Percentiles rank a stretch among this genome's conserved stretches.
These are phyloP conservation scores for Pyracantha coccinea DNA, from an alignment of 331 rosid genomes.

Conservation along the genomic window DNA sequence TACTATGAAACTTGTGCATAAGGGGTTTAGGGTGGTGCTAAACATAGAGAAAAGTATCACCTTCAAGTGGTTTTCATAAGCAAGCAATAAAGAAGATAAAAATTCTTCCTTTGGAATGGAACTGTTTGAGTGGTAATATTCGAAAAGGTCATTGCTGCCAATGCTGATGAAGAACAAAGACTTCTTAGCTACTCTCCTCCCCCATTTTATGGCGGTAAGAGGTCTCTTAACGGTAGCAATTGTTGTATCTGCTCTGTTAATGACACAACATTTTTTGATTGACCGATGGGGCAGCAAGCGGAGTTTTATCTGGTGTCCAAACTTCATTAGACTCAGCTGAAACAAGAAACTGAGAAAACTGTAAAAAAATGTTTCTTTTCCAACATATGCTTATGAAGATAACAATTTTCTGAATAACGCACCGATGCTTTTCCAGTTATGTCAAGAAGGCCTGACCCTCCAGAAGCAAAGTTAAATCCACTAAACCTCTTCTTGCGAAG, in stretches of 20 bases:
- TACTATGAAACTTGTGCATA: neutral
- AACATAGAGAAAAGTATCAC: neutral
- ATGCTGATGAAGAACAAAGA: constrained; percentile 23
- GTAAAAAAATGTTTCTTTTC: neutral
- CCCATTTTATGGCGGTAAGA: constrained; percentile 7
- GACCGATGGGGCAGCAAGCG: neutral
- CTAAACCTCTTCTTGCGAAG: neutral
- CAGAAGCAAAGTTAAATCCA: constrained; percentile 22
- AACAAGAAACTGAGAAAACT: neutral
- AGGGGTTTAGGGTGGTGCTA: neutral
- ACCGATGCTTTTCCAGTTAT: constrained; percentile 16
- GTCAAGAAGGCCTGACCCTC: constrained; percentile 19
- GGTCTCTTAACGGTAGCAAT: neutral
- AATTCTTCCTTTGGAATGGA: neutral
- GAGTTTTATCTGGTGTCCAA: neutral
- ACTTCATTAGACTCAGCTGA: neutral
- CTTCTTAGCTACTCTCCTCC: neutral
- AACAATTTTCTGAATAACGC: neutral
- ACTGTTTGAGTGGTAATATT: constrained; percentile 12
- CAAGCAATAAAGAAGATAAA: neutral
- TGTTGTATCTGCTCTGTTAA: constrained; percentile 14
- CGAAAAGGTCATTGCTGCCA: constrained; percentile 22
- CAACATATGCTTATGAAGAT: neutral
- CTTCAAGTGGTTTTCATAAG: constrained; percentile 19
- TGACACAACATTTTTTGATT: neutral